Evolutionary conservation across 140 eudicot species (phyloP).

Genomic region (Bidens hawaiensis): DNA sequence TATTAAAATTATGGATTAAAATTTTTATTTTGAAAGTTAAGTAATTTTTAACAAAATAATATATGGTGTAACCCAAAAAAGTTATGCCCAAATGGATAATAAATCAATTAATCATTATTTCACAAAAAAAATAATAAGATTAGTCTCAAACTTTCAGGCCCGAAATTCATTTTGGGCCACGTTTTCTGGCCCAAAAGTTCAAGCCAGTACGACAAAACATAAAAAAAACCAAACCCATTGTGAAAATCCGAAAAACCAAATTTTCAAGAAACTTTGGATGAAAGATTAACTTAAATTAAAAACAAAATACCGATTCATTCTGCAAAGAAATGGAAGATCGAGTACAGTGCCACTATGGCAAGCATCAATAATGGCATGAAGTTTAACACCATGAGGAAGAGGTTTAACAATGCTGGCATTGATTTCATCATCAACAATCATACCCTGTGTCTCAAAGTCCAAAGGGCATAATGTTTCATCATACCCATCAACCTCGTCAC

Average conservation of each 20-base stretch:
- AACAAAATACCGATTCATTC: conserved; percentile 43
- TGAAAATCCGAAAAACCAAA: background rate
- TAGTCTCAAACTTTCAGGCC: too few relatives aligned
- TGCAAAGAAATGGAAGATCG: conserved; percentile 47
- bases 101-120: too few relatives aligned
- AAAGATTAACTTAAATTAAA: background rate
- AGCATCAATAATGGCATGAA: conserved; percentile 52
- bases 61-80: too few relatives aligned
- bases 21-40: too few relatives aligned
- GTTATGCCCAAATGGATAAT: too few relatives aligned
- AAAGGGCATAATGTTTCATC: conserved; percentile 51
- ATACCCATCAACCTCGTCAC: conserved; percentile 55
- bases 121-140: too few relatives aligned
- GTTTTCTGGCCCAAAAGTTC: too few relatives aligned
- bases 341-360: conserved; percentile 57
- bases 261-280: background rate
- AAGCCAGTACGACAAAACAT: too few relatives aligned
- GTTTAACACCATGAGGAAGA: conserved; percentile 46
- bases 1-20: too few relatives aligned
- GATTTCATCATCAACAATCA: conserved; percentile 49
- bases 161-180: too few relatives aligned
- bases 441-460: conserved; percentile 44
- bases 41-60: too few relatives aligned
- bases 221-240: conserved; percentile 2
- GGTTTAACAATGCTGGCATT: conserved; percentile 51